A percentile compares a stretch with the other conserved stretches of the same genome.
Conservation (phyloP, 2,329 filamentous ascomycete species). For the Stemphylium beticola region DNA sequence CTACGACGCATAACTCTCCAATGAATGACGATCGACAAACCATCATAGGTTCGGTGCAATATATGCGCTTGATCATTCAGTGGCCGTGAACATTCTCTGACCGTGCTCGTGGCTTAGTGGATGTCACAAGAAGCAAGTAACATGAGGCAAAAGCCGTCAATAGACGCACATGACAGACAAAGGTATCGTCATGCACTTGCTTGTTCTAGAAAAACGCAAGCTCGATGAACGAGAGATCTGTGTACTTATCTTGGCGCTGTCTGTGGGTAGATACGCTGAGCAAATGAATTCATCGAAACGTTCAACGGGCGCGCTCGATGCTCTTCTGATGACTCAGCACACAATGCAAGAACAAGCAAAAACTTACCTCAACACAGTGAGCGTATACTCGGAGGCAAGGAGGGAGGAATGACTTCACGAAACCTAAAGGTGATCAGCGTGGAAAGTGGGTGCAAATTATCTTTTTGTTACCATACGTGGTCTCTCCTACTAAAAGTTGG, state of each 20-base stretch:
- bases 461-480: slow-evolving; percentile 30
- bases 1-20: no score
- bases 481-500: slow-evolving; percentile 9
- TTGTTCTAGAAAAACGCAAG: background rate
- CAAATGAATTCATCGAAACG: background rate
- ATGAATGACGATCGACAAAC: background rate
- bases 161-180: background rate
- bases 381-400: background rate
- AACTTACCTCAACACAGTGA: slow-evolving; percentile 20
- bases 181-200: no score
- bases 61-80: background rate
- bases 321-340: slow-evolving; percentile 15
- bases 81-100: background rate
- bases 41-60: background rate
- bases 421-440: slow-evolving; percentile 30
- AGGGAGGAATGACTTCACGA: slow-evolving; percentile 17
- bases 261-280: background rate
- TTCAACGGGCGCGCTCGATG: background rate
- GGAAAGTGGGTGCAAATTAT: slow-evolving; percentile 28
- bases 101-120: background rate
- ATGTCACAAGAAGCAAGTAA: background rate
- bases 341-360: slow-evolving; percentile 6
- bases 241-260: slow-evolving; percentile 3
- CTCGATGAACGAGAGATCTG: background rate
- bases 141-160: background rate